Conservation (phyloP, 805 yeast species). For the Pichia rugopelliculosa region DNA sequence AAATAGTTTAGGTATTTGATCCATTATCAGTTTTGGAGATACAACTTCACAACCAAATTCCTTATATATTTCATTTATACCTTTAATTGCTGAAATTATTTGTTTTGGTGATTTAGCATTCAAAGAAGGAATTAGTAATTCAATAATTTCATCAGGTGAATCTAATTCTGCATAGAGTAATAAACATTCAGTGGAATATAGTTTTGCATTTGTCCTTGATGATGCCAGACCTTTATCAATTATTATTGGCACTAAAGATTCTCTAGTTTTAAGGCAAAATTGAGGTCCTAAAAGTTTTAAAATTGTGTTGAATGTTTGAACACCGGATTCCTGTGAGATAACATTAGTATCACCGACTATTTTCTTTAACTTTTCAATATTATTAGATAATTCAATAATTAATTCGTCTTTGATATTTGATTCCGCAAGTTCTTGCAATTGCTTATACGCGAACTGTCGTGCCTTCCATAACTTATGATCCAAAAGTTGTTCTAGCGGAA, state of each 20-base stretch:
- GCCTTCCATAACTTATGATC: constrained; percentile 9
- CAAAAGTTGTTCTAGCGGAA: constrained; percentile 4
- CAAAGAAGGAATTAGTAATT: constrained; percentile 55
- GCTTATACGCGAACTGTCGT: constrained; percentile 1
- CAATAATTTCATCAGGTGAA: constrained; percentile 58
- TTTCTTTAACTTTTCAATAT: constrained; percentile 49
- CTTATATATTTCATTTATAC: constrained; percentile 47
- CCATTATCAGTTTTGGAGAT: constrained; percentile 50
- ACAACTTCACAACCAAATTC: constrained; percentile 59
- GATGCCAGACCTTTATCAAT: constrained; percentile 82
- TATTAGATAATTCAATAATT: constrained; percentile 31
- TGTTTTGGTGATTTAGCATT: constrained; percentile 68
- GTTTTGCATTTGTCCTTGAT: constrained; percentile 65
- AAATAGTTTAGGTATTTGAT: constrained; percentile 58
- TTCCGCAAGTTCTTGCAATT: constrained; percentile 3
- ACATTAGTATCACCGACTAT: constrained; percentile 76
- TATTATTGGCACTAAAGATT: constrained; percentile 39
- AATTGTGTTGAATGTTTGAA: constrained; percentile 46
- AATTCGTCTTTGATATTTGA: background rate
- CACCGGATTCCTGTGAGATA: constrained; percentile 83
- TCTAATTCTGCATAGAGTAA: constrained; percentile 58
- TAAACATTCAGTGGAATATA: constrained; percentile 55
- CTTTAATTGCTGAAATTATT: constrained; percentile 57
- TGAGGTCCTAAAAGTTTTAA: constrained; percentile 49
- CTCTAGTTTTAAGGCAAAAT: constrained; percentile 35